Percentiles rank a stretch among this genome's conserved stretches.
phyloP scores from a whole-genome alignment of 345 rosid species.

The Populus euphratica region DNA sequence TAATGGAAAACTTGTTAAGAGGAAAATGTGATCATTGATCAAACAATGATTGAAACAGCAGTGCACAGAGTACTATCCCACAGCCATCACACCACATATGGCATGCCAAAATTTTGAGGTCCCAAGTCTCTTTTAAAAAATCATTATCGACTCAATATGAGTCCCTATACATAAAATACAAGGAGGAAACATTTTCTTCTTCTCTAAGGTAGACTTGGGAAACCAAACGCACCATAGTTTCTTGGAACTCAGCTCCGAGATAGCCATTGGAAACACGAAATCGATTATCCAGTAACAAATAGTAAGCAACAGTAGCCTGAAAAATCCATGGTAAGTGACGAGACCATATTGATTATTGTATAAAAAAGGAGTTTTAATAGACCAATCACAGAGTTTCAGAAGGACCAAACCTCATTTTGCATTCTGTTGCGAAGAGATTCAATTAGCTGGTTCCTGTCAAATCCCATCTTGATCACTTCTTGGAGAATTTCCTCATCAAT shows the following conservation, averaged over 20 bases:
- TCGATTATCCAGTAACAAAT: slow-evolving; percentile 73
- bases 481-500: slow-evolving; percentile 84
- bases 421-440: slow-evolving; percentile 77
- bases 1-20: neutral
- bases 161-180: neutral
- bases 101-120: neutral
- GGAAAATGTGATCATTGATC: neutral
- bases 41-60: neutral
- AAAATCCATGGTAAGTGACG: slow-evolving; percentile 16
- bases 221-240: slow-evolving; percentile 48
- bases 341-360: neutral
- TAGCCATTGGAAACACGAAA: slow-evolving; percentile 71
- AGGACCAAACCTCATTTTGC: slow-evolving; percentile 63
- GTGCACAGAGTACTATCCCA: neutral
- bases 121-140: neutral
- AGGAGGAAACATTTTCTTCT: neutral
- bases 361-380: neutral
- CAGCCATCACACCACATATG: neutral
- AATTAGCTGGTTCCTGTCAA: slow-evolving; percentile 59
- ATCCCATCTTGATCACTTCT: slow-evolving; percentile 71
- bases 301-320: slow-evolving; percentile 95
- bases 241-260: slow-evolving; percentile 77
- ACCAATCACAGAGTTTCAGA: slow-evolving; percentile 7
- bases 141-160: neutral
- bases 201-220: neutral